Conservation (phyloP, 495 filamentous ascomycete genomes). For the Trichoderma erinaceum region DNA sequence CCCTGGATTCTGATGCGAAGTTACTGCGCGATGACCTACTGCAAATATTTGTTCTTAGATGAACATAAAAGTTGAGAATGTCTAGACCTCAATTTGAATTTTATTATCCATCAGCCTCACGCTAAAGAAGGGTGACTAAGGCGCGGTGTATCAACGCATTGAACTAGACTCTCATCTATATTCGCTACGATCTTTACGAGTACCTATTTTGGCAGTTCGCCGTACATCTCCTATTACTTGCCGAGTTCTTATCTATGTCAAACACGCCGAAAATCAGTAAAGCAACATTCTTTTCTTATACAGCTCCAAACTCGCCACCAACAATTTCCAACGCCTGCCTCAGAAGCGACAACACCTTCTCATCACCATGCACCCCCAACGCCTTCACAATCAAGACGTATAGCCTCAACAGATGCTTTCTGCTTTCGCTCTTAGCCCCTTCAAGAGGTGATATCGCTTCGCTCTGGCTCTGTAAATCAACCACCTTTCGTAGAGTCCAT, state of each 20-base stretch:
- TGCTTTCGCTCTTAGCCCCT: slow-evolving; percentile 45
- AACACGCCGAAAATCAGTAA: not conserved
- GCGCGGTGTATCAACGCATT: too few relatives aligned
- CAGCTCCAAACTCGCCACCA: slow-evolving; percentile 55
- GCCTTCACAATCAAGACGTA: slow-evolving; percentile 75
- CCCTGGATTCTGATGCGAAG: too few relatives aligned
- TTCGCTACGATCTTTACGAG: not conserved
- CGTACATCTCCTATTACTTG: not conserved
- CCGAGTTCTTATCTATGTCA: not conserved
- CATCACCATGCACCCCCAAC: slow-evolving; percentile 55
- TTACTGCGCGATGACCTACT: too few relatives aligned
- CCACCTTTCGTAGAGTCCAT: slow-evolving; percentile 59
- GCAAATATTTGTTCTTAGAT: too few relatives aligned
- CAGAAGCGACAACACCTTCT: slow-evolving; percentile 52
- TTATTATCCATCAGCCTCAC: too few relatives aligned
- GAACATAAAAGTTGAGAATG: too few relatives aligned
- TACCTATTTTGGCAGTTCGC: not conserved
- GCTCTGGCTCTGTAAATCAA: slow-evolving; percentile 61
- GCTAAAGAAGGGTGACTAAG: too few relatives aligned
- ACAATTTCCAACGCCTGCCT: slow-evolving; percentile 58
- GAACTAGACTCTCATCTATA: too few relatives aligned
- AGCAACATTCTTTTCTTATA: not conserved
- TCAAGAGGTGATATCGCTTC: slow-evolving; percentile 62
- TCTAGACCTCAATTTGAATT: too few relatives aligned
- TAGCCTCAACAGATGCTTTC: slow-evolving; percentile 72